A percentile compares a stretch with the other conserved stretches of the same genome.
Conservation (phyloP, 2,329 filamentous ascomycete species). For the Parastagonospora avenae region DNA sequence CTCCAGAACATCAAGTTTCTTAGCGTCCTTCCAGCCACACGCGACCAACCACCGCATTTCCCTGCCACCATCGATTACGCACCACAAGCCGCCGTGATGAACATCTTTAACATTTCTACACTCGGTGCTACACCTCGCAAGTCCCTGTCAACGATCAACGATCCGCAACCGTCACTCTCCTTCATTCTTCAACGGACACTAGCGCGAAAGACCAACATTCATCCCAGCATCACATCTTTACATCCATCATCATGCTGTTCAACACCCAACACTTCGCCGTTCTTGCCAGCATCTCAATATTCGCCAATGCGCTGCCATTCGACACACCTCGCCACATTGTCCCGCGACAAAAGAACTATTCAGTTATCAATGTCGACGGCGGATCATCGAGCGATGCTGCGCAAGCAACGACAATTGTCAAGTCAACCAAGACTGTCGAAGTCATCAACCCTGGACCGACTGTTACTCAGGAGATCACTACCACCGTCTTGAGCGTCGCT, state of each 20-base stretch:
- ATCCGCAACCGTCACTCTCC: constrained; percentile 14
- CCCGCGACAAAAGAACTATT: constrained; percentile 41
- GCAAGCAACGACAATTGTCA: constrained; percentile 26
- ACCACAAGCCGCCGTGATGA: constrained; percentile 21
- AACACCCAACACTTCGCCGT: constrained; percentile 23
- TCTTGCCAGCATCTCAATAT: constrained; percentile 25
- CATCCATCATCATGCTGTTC: constrained; percentile 33
- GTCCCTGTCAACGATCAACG: constrained; percentile 10
- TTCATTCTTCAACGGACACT: constrained; percentile 5
- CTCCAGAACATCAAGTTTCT: not conserved
- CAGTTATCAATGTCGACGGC: constrained; percentile 49
- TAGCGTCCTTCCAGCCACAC: constrained; percentile 22
- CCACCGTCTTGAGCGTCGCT: constrained; percentile 17
- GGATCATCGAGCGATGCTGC: constrained; percentile 28
- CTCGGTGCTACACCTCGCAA: not conserved
- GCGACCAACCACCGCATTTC: constrained; percentile 37
- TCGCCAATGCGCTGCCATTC: constrained; percentile 33
- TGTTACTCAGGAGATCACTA: constrained; percentile 30
- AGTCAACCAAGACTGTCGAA: constrained; percentile 34
- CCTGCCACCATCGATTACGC: constrained; percentile 29
- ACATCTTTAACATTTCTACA: constrained; percentile 18
- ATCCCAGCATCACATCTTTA: constrained; percentile 12
- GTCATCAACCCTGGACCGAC: constrained; percentile 29
- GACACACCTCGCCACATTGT: constrained; percentile 23
- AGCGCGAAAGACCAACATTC: constrained; percentile 3